These are phyloP conservation scores for Prunus padus DNA, from an alignment of 306 rosid genomes.

Conservation along the genomic window DNA sequence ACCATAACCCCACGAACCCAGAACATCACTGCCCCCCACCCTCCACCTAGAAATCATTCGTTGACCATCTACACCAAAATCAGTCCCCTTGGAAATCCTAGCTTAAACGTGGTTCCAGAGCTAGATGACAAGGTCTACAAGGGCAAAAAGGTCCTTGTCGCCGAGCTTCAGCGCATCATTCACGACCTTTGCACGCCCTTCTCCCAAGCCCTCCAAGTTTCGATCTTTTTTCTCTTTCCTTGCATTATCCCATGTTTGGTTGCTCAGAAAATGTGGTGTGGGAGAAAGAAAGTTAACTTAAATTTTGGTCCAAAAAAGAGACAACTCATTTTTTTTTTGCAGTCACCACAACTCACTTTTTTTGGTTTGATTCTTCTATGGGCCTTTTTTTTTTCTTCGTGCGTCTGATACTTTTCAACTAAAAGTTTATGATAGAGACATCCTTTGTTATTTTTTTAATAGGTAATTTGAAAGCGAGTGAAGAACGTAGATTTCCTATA, in stretches of 20 bases:
- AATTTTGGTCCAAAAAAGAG: background rate
- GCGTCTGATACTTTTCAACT: too few species aligned
- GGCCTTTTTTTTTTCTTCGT: too few species aligned
- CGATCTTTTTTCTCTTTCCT: background rate
- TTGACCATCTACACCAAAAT: conserved; percentile 55
- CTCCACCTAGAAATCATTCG: too few species aligned
- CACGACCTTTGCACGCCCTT: conserved; percentile 82
- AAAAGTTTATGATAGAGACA: too few species aligned
- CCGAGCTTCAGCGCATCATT: conserved; percentile 73
- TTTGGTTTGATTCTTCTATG: too few species aligned
- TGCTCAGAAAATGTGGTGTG: conserved; percentile 9
- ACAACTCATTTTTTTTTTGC: too few species aligned
- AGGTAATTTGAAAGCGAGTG: too few species aligned
- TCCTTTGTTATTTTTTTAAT: too few species aligned
- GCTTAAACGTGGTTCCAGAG: conserved; percentile 42
- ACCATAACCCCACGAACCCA: too few species aligned
- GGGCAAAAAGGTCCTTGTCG: conserved; percentile 61
- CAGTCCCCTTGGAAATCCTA: conserved; percentile 67
- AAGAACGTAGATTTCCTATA: too few species aligned
- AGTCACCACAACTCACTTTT: too few species aligned
- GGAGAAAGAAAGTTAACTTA: background rate
- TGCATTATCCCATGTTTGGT: background rate
- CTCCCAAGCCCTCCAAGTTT: conserved; percentile 73
- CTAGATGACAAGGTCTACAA: conserved; percentile 74
- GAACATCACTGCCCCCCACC: too few species aligned